Evolutionary conservation across 208 protist species (phyloP).

Genomic region (Endotrypanum monterogeii): DNA sequence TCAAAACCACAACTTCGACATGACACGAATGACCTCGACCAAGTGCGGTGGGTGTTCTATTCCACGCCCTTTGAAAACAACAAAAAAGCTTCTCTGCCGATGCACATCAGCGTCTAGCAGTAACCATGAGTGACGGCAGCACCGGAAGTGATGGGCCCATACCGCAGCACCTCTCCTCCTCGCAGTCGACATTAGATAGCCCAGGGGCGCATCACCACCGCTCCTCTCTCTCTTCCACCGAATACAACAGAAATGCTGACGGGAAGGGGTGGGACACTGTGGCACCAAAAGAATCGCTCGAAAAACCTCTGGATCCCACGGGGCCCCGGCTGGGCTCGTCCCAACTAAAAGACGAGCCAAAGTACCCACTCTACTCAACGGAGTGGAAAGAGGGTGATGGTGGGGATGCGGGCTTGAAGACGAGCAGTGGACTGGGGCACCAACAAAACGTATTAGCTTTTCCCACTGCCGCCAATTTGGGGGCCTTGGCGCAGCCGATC

Average conservation of each 20-base stretch:
- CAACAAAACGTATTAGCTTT: constrained; percentile 5
- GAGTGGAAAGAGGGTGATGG: constrained; percentile 2
- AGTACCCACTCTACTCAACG: constrained; percentile 20
- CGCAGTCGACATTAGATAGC: background rate
- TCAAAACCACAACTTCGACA: background rate
- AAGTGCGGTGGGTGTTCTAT: background rate
- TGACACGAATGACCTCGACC: background rate
- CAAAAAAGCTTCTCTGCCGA: background rate
- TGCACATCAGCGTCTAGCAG: background rate
- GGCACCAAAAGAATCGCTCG: constrained; percentile 9
- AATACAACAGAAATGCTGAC: background rate
- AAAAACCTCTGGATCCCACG: background rate
- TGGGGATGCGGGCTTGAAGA: background rate
- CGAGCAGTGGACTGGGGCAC: constrained; percentile 4
- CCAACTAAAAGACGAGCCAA: constrained; percentile 19
- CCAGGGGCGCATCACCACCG: background rate
- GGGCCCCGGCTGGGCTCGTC: constrained; percentile 17
- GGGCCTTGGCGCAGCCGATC: constrained; percentile 9
- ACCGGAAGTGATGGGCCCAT: constrained; percentile 8
- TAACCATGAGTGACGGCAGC: constrained; percentile 20
- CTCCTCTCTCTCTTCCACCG: constrained; percentile 3
- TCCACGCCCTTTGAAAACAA: background rate
- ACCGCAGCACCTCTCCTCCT: constrained; percentile 8
- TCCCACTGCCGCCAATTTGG: background rate
- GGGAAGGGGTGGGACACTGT: background rate